Evolutionary conservation across 2,329 filamentous ascomycete genomes (phyloP).

Genomic region (Exophiala spinifera): DNA sequence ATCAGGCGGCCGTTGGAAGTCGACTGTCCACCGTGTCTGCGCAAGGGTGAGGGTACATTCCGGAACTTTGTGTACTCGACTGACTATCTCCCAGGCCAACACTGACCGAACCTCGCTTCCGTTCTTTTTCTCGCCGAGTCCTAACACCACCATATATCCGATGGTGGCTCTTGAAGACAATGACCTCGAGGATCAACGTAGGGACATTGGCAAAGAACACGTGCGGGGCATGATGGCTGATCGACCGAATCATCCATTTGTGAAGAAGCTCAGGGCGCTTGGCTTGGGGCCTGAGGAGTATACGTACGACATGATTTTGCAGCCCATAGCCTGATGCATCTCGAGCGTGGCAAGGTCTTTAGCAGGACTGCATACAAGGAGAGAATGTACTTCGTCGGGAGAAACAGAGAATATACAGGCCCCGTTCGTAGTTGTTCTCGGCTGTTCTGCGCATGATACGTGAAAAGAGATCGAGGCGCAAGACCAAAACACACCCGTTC

Average conservation of each 20-base stretch:
- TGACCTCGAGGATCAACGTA: not conserved
- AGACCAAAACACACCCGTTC: no score
- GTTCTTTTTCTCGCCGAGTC: slow-evolving; percentile 11
- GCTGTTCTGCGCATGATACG: not conserved
- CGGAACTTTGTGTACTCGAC: not conserved
- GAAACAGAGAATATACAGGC: no score
- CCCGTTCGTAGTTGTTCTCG: not conserved
- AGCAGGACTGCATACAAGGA: no score
- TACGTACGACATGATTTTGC: slow-evolving; percentile 7
- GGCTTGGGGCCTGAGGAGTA: not conserved
- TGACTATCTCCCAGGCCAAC: slow-evolving; percentile 6
- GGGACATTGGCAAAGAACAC: slow-evolving; percentile 9
- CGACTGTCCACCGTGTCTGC: slow-evolving; percentile 9
- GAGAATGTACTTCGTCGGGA: no score
- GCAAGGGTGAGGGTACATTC: slow-evolving; percentile 1
- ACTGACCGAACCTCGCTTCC: slow-evolving; percentile 11
- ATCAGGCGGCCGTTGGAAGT: slow-evolving; percentile 5
- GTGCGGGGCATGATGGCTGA: slow-evolving; percentile 9
- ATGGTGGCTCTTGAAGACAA: slow-evolving; percentile 3
- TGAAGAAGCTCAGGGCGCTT: slow-evolving; percentile 8
- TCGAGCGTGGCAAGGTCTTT: no score
- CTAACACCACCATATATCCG: slow-evolving; percentile 5
- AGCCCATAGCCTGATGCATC: slow-evolving; percentile 3
- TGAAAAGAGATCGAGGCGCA: no score
- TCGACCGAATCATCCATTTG: slow-evolving; percentile 7